Conservation (phyloP, 257 asterid genomes). For the Avicennia marina region DNA sequence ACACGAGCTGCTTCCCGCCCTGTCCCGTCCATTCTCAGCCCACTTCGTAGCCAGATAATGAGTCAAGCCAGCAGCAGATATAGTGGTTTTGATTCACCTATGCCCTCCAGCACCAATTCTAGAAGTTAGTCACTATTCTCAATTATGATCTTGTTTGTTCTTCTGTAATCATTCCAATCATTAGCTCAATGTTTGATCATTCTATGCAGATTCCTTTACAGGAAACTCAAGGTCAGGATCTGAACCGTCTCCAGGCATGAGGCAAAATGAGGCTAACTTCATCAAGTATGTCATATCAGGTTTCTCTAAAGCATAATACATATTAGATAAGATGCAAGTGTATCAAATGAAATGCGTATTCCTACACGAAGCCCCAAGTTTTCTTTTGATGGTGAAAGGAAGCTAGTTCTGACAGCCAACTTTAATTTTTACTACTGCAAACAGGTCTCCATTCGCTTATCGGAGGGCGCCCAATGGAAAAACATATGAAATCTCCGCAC, state of each 20-base stretch:
- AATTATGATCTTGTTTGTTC: conserved; percentile 7
- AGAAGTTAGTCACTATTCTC: conserved; percentile 36
- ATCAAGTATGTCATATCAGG: conserved; percentile 50
- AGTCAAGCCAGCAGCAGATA: conserved; percentile 34
- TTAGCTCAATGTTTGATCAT: neutral
- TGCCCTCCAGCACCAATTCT: conserved; percentile 24
- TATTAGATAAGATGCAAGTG: too few species aligned
- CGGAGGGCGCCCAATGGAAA: conserved; percentile 76
- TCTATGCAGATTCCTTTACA: conserved; percentile 31
- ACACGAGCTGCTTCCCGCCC: conserved; percentile 71
- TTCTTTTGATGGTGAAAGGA: too few species aligned
- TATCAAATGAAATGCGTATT: neutral
- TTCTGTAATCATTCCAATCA: neutral
- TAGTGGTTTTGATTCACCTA: conserved; percentile 24
- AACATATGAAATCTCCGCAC: conserved; percentile 60
- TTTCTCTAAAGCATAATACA: too few species aligned
- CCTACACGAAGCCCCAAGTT: neutral
- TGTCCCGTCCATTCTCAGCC: conserved; percentile 56
- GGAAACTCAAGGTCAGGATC: conserved; percentile 37
- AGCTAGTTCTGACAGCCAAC: too few species aligned
- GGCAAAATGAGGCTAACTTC: conserved; percentile 35
- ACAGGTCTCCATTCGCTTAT: conserved; percentile 82
- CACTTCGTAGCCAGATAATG: conserved; percentile 70
- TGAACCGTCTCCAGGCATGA: conserved; percentile 30
- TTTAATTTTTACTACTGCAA: conserved; percentile 10